Conservation (phyloP, 1,284 basidiomycete genomes). For the Malassezia obtusa region DNA sequence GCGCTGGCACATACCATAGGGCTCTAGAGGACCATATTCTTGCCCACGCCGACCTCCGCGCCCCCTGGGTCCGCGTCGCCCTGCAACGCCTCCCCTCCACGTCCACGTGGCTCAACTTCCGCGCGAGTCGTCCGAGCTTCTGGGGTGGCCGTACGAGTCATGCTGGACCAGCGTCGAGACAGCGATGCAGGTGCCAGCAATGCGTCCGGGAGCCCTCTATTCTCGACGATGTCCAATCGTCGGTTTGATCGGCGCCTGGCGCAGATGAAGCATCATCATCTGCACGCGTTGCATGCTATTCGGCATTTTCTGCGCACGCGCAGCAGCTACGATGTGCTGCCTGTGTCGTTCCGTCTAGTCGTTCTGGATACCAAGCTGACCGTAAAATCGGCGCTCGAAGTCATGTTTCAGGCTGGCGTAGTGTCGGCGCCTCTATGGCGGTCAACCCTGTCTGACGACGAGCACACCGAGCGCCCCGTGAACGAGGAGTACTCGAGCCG, state of each 20-base stretch:
- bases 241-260: slow-evolving; percentile 1
- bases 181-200: not conserved
- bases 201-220: not conserved
- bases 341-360: slow-evolving; percentile 88
- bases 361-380: slow-evolving; percentile 63
- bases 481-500: not conserved
- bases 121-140: no score
- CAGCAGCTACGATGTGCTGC: slow-evolving; percentile 87
- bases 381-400: slow-evolving; percentile 43
- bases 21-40: no score
- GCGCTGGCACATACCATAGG: no score
- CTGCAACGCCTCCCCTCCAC: no score
- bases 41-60: no score
- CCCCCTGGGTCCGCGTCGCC: no score
- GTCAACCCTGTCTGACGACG: slow-evolving; percentile 26
- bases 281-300: slow-evolving; percentile 61
- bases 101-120: slow-evolving; percentile 6
- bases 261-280: slow-evolving; percentile 27
- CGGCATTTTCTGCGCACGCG: slow-evolving; percentile 72
- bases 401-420: slow-evolving; percentile 58
- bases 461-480: not conserved
- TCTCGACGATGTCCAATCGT: not conserved
- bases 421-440: slow-evolving; percentile 91
- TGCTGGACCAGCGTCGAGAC: not conserved
- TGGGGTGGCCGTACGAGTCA: no score